Conservation (phyloP, 176 grass and related monocot species). For the Zoysia pacifica region DNA sequence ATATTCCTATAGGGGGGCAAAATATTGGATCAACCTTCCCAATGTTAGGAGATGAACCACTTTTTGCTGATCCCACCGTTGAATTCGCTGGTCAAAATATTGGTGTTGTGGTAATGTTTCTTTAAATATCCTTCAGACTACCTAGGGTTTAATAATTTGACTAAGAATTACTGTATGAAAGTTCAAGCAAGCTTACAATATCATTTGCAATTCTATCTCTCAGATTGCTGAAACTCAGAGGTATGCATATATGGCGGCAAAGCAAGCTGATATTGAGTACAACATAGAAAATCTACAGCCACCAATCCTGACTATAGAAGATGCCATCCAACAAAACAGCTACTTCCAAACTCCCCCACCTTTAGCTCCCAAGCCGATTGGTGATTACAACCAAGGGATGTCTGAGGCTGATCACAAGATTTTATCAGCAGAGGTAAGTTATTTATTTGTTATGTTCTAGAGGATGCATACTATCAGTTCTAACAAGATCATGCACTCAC, state of each 20-base stretch:
- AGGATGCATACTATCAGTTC: background rate
- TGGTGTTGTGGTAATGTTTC: constrained; percentile 68
- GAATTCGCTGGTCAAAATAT: constrained; percentile 83
- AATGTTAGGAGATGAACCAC: constrained; percentile 56
- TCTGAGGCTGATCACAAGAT: constrained; percentile 90
- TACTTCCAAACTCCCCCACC: constrained; percentile 52
- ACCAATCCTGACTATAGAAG: constrained; percentile 81
- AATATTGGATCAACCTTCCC: constrained; percentile 49
- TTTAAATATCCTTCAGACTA: background rate
- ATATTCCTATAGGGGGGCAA: constrained; percentile 69
- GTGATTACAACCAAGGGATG: constrained; percentile 77
- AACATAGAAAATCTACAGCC: constrained; percentile 64
- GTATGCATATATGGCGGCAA: constrained; percentile 76
- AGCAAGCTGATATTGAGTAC: constrained; percentile 65
- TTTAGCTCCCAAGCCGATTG: constrained; percentile 54
- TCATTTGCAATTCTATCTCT: constrained; percentile 23
- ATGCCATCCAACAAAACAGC: constrained; percentile 64
- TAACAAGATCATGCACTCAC: background rate
- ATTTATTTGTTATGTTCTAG: background rate
- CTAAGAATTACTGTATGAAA: no score
- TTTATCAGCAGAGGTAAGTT: constrained; percentile 60
- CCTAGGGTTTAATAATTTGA: background rate
- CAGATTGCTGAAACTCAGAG: constrained; percentile 86
- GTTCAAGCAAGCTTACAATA: background rate
- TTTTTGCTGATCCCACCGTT: constrained; percentile 61